Conservation (phyloP, 441 rosid species). For the Adansonia gregorii region DNA sequence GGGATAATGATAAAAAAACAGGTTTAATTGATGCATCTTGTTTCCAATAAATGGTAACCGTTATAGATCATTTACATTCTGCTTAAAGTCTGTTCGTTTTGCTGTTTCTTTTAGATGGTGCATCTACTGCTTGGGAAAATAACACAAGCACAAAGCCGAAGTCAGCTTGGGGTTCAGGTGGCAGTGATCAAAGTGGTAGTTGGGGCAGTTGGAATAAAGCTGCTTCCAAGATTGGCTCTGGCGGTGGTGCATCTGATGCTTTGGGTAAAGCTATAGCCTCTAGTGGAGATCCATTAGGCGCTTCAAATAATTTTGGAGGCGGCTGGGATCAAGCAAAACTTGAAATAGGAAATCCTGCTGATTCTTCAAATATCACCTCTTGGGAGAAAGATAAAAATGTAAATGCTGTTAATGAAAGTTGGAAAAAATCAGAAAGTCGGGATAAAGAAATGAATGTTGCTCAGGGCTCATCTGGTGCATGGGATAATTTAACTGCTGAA, state of each 20-base stretch:
- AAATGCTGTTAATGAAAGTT: constrained; percentile 17
- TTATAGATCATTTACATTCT: neutral
- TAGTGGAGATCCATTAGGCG: constrained; percentile 34
- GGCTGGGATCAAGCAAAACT: constrained; percentile 43
- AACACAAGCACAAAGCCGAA: neutral
- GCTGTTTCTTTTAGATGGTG: neutral
- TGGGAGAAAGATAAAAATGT: constrained; percentile 28
- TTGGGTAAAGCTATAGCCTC: constrained; percentile 49
- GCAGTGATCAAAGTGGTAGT: constrained; percentile 42
- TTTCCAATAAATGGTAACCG: neutral
- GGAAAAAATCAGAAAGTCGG: constrained; percentile 36
- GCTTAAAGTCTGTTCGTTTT: neutral
- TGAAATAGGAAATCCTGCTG: constrained; percentile 25
- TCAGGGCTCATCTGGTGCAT: constrained; percentile 28
- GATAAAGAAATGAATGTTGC: constrained; percentile 33
- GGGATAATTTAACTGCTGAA: constrained; percentile 31
- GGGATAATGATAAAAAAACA: constrained; percentile 27
- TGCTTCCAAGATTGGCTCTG: constrained; percentile 39
- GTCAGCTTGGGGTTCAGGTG: constrained; percentile 23
- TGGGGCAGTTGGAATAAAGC: constrained; percentile 63
- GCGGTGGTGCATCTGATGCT: constrained; percentile 39
- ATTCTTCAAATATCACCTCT: constrained; percentile 27
- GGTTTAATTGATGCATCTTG: constrained; percentile 5
- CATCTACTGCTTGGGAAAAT: constrained; percentile 18
- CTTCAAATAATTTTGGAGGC: constrained; percentile 33